These are phyloP conservation scores for Lichtheimia corymbifera DNA, from an alignment of 371 early-diverging fungal genomes.

Conservation along the genomic window DNA sequence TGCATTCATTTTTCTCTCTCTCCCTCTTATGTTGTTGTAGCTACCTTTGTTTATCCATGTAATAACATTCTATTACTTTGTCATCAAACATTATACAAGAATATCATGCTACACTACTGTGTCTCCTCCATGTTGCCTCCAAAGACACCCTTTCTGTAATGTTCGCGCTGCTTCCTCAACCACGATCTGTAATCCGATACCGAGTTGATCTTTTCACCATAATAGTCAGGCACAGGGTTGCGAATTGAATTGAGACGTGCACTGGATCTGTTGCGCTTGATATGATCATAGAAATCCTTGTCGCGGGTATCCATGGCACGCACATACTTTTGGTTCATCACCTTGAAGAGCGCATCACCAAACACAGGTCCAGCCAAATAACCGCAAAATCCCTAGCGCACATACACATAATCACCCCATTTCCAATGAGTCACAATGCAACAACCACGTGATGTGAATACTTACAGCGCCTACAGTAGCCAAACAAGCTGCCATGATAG, in stretches of 20 bases:
- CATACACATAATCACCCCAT: neutral
- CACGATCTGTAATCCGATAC: constrained; percentile 85
- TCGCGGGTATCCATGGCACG: constrained; percentile 71
- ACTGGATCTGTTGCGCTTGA: constrained; percentile 78
- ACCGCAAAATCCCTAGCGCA: constrained; percentile 58
- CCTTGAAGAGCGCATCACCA: constrained; percentile 65
- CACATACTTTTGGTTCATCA: constrained; percentile 56
- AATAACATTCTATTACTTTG: neutral
- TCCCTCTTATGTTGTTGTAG: neutral
- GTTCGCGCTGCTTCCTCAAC: constrained; percentile 87
- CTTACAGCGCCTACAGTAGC: constrained; percentile 59
- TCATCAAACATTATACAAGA: neutral
- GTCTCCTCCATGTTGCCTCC: constrained; percentile 37
- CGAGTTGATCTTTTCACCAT: constrained; percentile 90
- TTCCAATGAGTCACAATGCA: too few species aligned
- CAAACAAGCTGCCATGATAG: constrained; percentile 63
- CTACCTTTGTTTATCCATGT: neutral
- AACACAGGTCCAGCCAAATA: constrained; percentile 70
- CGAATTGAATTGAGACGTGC: constrained; percentile 75
- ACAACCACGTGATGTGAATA: constrained; percentile 4
- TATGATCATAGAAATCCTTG: constrained; percentile 77
- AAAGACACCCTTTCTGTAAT: constrained; percentile 74
- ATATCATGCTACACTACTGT: neutral
- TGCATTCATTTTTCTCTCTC: neutral
- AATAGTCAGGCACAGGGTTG: constrained; percentile 89